Evolutionary conservation across 2,329 filamentous ascomycete species (phyloP).

Genomic region (Penicillium sp.): DNA sequence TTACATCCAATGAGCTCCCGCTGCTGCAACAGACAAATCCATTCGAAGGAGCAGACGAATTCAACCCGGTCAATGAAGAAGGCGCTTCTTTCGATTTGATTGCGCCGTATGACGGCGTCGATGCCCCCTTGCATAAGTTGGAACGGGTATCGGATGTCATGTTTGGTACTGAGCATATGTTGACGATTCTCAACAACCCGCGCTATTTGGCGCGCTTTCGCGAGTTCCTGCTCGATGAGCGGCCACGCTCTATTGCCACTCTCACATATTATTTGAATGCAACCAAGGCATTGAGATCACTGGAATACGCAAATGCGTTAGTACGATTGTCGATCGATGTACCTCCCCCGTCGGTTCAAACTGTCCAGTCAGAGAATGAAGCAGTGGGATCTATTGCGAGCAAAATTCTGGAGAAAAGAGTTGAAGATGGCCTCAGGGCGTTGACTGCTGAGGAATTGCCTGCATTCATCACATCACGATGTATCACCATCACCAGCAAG

Average conservation of each 20-base stretch:
- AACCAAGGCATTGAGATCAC: conserved; percentile 63
- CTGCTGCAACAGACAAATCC: conserved; percentile 26
- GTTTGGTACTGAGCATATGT: conserved; percentile 60
- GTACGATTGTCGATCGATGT: conserved; percentile 51
- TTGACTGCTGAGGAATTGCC: conserved; percentile 64
- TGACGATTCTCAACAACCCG: conserved; percentile 60
- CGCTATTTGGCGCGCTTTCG: conserved; percentile 60
- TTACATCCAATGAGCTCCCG: conserved; percentile 25
- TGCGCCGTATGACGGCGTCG: conserved; percentile 26
- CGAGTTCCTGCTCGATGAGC: conserved; percentile 55
- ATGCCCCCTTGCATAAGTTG: conserved; percentile 45
- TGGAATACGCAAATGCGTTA: conserved; percentile 65
- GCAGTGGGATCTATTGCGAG: conserved; percentile 52
- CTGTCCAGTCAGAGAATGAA: conserved; percentile 52
- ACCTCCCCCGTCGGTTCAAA: conserved; percentile 51
- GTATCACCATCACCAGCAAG: conserved; percentile 62
- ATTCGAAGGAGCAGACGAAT: conserved; percentile 22
- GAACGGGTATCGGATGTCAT: conserved; percentile 61
- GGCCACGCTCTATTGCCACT: conserved; percentile 58
- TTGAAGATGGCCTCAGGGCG: conserved; percentile 58
- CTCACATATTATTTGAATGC: conserved; percentile 68
- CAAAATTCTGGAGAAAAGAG: conserved; percentile 55
- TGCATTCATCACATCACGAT: conserved; percentile 64
- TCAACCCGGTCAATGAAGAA: conserved; percentile 30
- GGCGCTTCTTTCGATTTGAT: conserved; percentile 34